phyloP scores from a whole-genome alignment of 1,139 yeast genomes.

The Pichia terricola region DNA sequence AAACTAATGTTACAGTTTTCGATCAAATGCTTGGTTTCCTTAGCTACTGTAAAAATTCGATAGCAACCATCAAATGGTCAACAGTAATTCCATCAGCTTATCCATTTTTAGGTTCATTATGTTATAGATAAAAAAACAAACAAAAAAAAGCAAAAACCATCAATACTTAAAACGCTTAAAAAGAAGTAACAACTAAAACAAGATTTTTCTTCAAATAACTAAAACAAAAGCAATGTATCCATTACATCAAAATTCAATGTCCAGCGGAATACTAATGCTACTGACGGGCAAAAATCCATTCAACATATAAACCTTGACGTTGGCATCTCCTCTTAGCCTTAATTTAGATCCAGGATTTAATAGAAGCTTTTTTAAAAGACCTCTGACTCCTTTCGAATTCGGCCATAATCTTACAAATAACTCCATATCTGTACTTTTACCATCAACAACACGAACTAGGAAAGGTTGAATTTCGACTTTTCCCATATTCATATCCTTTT shows the following conservation, averaged over 20 bases:
- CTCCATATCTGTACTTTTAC: slow-evolving; percentile 19
- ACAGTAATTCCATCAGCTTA: too few relatives aligned
- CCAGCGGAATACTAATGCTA: slow-evolving; percentile 24
- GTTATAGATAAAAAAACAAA: too few relatives aligned
- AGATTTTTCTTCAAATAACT: too few relatives aligned
- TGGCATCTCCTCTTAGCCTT: slow-evolving; percentile 26
- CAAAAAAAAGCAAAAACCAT: too few relatives aligned
- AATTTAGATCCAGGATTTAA: slow-evolving; percentile 23
- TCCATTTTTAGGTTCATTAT: too few relatives aligned
- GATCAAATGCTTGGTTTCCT: too few relatives aligned
- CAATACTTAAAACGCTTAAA: too few relatives aligned
- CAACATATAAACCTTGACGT: slow-evolving; percentile 21
- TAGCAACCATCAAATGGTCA: too few relatives aligned
- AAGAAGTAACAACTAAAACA: too few relatives aligned
- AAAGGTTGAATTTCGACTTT: slow-evolving; percentile 21
- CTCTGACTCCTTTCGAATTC: slow-evolving; percentile 23
- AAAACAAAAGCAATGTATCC: too few relatives aligned
- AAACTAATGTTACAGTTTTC: too few relatives aligned
- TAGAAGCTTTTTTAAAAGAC: slow-evolving; percentile 23
- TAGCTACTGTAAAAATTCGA: too few relatives aligned
- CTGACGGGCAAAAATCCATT: slow-evolving; percentile 27
- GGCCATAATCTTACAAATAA: slow-evolving; percentile 25
- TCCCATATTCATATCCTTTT: slow-evolving; percentile 19
- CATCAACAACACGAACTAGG: slow-evolving; percentile 19
- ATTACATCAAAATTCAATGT: slow-evolving; percentile 11